Base-by-base conservation (phyloP, 1,284 basidiomycete species). In the Chalciporus sp. region DNA sequence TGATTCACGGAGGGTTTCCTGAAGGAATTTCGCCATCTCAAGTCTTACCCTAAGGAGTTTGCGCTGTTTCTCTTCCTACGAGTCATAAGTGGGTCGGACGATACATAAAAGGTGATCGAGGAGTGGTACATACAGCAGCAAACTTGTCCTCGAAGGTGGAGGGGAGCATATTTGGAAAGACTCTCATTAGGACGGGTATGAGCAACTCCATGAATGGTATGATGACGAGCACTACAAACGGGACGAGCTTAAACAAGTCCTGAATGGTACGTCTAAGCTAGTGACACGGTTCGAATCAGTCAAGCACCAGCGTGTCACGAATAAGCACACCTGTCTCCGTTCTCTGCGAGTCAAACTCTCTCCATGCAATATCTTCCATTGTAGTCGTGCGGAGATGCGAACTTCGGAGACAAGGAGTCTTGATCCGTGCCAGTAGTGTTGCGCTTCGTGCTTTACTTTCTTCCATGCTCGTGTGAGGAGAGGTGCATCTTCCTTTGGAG, bases 11-110 rank as follows among this genome's bases (percentile, higher is more conserved):
- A 99, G 84, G 2, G 97, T 98, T 72, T 98, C 97, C 69, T 98
- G 96, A 45, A 99, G 78, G 81, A 99, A 99, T 70, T 99, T 99
- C 63, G 97, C 97, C 95, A 99, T 98, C 71, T 98, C 95, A 26
- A 99, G 79, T 51, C 96, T 84, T 20, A 98, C 93, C 63, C 95
- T 90, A 47, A 99, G 86, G 3, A 98, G 80, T 70, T 98, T 98
- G 60, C 96, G 87, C 66, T 97, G 86, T 74, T 99, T 99, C 75
- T 99, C 96, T 70, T 98, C 94, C 92, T 95, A 65, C n/a, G 27
- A 14, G 10, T 10, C 1, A 31, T 4, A 40, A 23, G 19, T 31
- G 46, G 45, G 37, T 9, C 9, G 31, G 40, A 17, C 26, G 12
- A 17, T 17, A 17, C 11, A 31, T 55, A 2, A 42, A 35, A 37